Percentiles rank a stretch among this genome's conserved stretches.
phyloP scores from a whole-genome alignment of 352 stramenopile genomes.

The Phytophthora crassamura region DNA sequence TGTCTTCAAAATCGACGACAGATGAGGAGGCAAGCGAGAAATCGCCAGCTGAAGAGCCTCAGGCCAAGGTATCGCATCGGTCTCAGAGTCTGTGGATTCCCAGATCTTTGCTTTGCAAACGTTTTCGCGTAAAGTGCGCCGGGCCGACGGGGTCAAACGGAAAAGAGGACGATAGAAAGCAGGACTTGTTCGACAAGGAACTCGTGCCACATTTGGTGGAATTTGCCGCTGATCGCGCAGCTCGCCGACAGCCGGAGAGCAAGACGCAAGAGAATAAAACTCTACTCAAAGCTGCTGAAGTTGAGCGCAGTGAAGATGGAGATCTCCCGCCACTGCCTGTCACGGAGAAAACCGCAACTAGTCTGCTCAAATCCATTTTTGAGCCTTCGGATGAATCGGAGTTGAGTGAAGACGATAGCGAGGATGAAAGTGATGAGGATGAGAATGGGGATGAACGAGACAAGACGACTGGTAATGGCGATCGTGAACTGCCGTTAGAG shows the following conservation, averaged over 20 bases:
- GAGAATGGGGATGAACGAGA: constrained; percentile 12
- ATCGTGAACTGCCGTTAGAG: neutral
- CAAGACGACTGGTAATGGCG: neutral
- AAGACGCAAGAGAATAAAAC: constrained; percentile 1
- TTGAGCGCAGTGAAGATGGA: constrained; percentile 10
- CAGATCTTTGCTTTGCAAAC: constrained; percentile 79
- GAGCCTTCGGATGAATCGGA: constrained; percentile 71
- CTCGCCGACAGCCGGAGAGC: neutral
- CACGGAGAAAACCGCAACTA: constrained; percentile 48
- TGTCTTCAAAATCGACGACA: constrained; percentile 44
- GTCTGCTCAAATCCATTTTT: constrained; percentile 85
- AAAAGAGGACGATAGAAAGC: constrained; percentile 34
- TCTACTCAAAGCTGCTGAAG: neutral
- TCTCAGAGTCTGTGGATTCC: constrained; percentile 70
- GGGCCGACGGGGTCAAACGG: constrained; percentile 36
- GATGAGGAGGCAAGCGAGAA: constrained; percentile 14
- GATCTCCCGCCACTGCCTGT: constrained; percentile 50
- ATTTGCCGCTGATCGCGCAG: constrained; percentile 53
- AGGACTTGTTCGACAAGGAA: constrained; percentile 73
- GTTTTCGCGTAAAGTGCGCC: constrained; percentile 78
- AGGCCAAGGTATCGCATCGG: constrained; percentile 52
- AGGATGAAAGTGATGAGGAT: constrained; percentile 39
- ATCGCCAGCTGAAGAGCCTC: neutral
- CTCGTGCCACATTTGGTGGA: constrained; percentile 77
- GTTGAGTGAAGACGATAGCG: constrained; percentile 51